Base-by-base conservation (phyloP, 805 yeast species). In the Starmerella kuoi region DNA sequence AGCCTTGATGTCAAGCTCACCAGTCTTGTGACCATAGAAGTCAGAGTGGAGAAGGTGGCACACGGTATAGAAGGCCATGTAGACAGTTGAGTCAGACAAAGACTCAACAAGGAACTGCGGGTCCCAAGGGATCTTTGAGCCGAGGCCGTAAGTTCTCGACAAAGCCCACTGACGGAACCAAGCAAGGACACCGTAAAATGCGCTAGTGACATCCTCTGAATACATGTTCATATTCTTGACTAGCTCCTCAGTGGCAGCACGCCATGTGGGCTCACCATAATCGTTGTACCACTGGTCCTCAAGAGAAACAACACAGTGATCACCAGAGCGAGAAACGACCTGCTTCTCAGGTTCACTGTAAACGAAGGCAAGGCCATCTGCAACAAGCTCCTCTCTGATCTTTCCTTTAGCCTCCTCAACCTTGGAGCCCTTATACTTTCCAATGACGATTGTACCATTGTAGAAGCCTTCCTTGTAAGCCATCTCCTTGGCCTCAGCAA, bases 81-180 rank as follows among this genome's bases (percentile, higher is more conserved):
- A 91, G 44, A 91, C 70, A 20, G 98, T 91, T 21, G 97, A 88
- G 64, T 91, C 98, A 28, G 95, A 83, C 55, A 91, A 71, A 18
- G 95, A 85, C 68, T 91, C 98, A 44, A 91, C 88, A 57, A 91
- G 73, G 59, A 81, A 87, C 60, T 79, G 78, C 52, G 81, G 79
- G 68, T 91, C 98, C 98, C 98, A 91, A 45, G 98, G 98, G 52
- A 91, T 74, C 59, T 69, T 78, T 44, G 96, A 77, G 61, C 98
- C 98, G 53, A 91, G 72, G 61, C 98, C 98, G 55, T 84, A 91
- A 43, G 94, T 79, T 70, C 98, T 82, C 45, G 94, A 84, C 46
- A 91, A 84, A 40, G 98, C 97, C 98, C 98, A 91, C 69, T 86
- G 87, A 67, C 80, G 83, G 58, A 91, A 75, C 98, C 98, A 91